phyloP scores from a whole-genome alignment of 2,329 filamentous ascomycete genomes.

The Moelleriella libera region DNA sequence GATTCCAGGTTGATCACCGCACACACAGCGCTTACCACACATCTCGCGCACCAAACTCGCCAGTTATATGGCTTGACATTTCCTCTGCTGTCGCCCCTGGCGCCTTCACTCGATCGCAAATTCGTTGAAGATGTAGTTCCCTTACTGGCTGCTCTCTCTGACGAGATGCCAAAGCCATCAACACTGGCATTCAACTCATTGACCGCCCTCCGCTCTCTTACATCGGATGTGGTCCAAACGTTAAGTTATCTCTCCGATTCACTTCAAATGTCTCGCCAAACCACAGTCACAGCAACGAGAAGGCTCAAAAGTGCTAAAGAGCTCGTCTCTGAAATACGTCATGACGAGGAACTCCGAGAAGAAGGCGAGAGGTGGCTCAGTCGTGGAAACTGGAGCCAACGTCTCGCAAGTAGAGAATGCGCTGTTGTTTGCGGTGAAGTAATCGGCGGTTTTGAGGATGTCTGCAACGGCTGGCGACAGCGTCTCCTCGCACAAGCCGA shows the following conservation, averaged over 20 bases:
- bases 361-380: slow-evolving; percentile 73
- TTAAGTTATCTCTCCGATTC: slow-evolving; percentile 81
- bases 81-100: slow-evolving; percentile 54
- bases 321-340: slow-evolving; percentile 70
- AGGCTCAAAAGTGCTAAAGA: slow-evolving; percentile 71
- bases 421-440: slow-evolving; percentile 76
- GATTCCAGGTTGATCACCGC: slow-evolving; percentile 53
- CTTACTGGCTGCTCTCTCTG: slow-evolving; percentile 48
- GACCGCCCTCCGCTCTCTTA: slow-evolving; percentile 54
- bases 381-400: slow-evolving; percentile 69
- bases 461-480: slow-evolving; percentile 73
- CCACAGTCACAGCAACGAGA: slow-evolving; percentile 66
- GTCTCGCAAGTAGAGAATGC: slow-evolving; percentile 64
- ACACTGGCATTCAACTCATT: slow-evolving; percentile 52
- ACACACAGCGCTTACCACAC: slow-evolving; percentile 59
- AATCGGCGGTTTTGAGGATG: slow-evolving; percentile 80
- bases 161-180: slow-evolving; percentile 51
- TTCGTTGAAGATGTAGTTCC: slow-evolving; percentile 57
- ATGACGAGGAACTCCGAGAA: slow-evolving; percentile 70
- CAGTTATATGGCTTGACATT: slow-evolving; percentile 62
- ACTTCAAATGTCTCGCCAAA: slow-evolving; percentile 85
- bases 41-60: slow-evolving; percentile 62
- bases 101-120: slow-evolving; percentile 46
- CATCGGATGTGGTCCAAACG: slow-evolving; percentile 60
- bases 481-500: slow-evolving; percentile 55